A percentile compares a stretch with the other conserved stretches of the same genome.
Evolutionary conservation across 805 yeast species (phyloP).

Genomic region (Candida bentonensis): DNA sequence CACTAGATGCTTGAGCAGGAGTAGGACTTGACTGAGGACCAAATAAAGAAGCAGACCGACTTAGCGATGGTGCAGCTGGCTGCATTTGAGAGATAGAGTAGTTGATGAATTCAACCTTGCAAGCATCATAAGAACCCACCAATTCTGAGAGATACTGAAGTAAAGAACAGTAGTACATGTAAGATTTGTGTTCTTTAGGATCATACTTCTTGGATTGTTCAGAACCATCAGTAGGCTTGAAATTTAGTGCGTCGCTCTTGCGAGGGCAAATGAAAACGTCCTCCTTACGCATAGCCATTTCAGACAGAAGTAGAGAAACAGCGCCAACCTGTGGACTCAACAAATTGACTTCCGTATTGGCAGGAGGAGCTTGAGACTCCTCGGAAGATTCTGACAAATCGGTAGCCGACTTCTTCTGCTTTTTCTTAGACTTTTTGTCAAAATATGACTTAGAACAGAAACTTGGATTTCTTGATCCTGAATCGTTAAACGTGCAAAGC

Average conservation of each 20-base stretch:
- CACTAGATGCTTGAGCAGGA: not conserved
- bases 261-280: conserved; percentile 23
- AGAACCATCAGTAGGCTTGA: not conserved
- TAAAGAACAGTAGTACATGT: conserved; percentile 54
- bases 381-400: not conserved
- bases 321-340: conserved; percentile 33
- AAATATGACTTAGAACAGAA: conserved; percentile 13
- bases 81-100: conserved; percentile 33
- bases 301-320: conserved; percentile 46
- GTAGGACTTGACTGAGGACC: not conserved
- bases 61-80: conserved; percentile 17
- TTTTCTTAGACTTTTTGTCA: conserved; percentile 5
- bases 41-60: not conserved
- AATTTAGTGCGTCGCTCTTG: conserved; percentile 6
- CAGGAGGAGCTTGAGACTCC: not conserved
- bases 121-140: conserved; percentile 61
- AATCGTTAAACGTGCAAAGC: conserved; percentile 13
- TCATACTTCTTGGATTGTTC: conserved; percentile 4
- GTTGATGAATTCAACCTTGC: conserved; percentile 70
- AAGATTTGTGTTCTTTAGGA: conserved; percentile 32
- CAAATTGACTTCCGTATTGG: conserved; percentile 5
- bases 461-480: conserved; percentile 10
- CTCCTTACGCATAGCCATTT: conserved; percentile 31
- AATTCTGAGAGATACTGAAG: conserved; percentile 57
- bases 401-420: not conserved